A percentile compares a stretch with the other conserved stretches of the same genome.
These are phyloP conservation scores for Colletotrichum liaoningense DNA, from an alignment of 2,329 filamentous ascomycete genomes.

Conservation along the genomic window DNA sequence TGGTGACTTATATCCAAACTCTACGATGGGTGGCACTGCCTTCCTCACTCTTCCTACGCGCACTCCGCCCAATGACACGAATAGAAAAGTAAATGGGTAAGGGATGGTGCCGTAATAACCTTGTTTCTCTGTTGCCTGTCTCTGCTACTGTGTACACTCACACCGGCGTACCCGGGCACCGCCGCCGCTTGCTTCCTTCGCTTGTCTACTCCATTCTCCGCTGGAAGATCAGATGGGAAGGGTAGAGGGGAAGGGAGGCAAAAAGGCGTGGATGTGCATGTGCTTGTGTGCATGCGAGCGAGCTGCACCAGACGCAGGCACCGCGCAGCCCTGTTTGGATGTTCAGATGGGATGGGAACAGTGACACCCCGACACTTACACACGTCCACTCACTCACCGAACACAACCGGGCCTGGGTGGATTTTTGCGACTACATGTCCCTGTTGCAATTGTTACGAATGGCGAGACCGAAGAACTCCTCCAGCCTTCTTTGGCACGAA, in stretches of 20 bases:
- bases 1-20: slow-evolving; percentile 22
- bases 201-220: neutral
- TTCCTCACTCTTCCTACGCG: neutral
- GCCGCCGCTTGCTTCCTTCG: neutral
- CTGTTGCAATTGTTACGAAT: neutral
- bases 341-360: neutral
- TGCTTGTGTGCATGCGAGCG: neutral
- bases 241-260: neutral
- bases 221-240: slow-evolving; percentile 14
- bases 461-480: neutral
- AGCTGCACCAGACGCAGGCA: neutral
- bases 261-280: neutral
- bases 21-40: slow-evolving; percentile 14
- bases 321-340: neutral
- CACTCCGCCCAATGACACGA: neutral
- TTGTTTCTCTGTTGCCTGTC: slow-evolving; percentile 1
- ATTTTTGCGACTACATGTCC: neutral
- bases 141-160: neutral
- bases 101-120: slow-evolving; percentile 10
- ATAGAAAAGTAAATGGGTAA: neutral
- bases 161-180: slow-evolving; percentile 1
- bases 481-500: neutral
- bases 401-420: neutral
- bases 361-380: neutral
- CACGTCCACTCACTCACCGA: neutral